Conservation (phyloP, 169 alveolate species). For the Plasmodium malariae region DNA sequence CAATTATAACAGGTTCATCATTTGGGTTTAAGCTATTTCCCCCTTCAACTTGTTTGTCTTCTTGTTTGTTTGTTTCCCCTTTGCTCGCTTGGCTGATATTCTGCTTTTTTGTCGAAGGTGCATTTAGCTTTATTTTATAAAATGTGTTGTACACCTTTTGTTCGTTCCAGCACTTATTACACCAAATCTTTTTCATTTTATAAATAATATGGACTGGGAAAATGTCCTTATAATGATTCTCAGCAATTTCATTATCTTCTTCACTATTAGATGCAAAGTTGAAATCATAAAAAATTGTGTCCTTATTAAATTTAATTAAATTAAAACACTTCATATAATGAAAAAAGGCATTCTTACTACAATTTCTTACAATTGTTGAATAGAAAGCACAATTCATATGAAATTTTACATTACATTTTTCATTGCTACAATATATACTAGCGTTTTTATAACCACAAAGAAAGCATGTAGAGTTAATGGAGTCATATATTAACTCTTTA, state of each 20-base stretch:
- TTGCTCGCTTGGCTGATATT: no score
- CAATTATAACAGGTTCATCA: no score
- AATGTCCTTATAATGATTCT: slow-evolving; percentile 47
- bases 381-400: slow-evolving; percentile 81
- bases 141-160: slow-evolving; percentile 25
- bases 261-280: slow-evolving; percentile 4
- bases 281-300: slow-evolving; percentile 38
- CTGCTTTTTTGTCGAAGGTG: no score
- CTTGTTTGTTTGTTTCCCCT: no score
- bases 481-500: slow-evolving; percentile 68
- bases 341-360: slow-evolving; percentile 31
- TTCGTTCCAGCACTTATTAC: slow-evolving; percentile 78
- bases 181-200: slow-evolving; percentile 81
- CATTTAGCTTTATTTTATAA: no score
- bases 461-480: slow-evolving; percentile 67
- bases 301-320: slow-evolving; percentile 42
- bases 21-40: no score
- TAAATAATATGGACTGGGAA: slow-evolving; percentile 81
- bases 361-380: slow-evolving; percentile 65
- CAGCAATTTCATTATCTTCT: slow-evolving; percentile 6
- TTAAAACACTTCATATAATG: slow-evolving; percentile 44
- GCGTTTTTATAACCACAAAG: slow-evolving; percentile 81
- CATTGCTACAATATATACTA: slow-evolving; percentile 79
- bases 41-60: no score
- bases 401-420: slow-evolving; percentile 78